These are phyloP conservation scores for Candida ovalis DNA, from an alignment of 805 yeast genomes.

Conservation along the genomic window DNA sequence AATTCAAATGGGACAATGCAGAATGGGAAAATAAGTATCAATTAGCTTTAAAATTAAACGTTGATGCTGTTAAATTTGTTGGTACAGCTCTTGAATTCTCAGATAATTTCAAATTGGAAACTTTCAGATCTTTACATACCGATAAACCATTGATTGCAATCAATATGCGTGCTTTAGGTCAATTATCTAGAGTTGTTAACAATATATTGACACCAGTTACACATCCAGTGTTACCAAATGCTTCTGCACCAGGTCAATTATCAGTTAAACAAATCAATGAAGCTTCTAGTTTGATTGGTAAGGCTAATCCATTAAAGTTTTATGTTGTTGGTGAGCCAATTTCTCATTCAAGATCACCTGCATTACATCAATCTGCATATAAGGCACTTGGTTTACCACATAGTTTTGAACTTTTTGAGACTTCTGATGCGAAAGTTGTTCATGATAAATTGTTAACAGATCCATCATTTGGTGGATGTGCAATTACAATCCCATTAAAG, in stretches of 20 bases:
- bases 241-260: conserved; percentile 81
- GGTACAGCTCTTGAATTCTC: conserved; percentile 62
- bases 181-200: conserved; percentile 75
- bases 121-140: conserved; percentile 56
- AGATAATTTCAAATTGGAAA: conserved; percentile 71
- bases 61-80: conserved; percentile 78
- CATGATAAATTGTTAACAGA: conserved; percentile 44
- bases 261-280: conserved; percentile 62
- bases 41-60: conserved; percentile 59
- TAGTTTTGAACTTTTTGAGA: conserved; percentile 61
- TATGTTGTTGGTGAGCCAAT: conserved; percentile 81
- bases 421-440: conserved; percentile 58
- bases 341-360: conserved; percentile 85
- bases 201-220: conserved; percentile 79
- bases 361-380: conserved; percentile 79
- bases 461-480: conserved; percentile 81
- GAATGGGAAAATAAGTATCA: conserved; percentile 75
- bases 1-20: conserved; percentile 57
- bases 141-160: conserved; percentile 72
- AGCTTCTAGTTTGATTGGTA: conserved; percentile 54
- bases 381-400: conserved; percentile 74
- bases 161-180: conserved; percentile 76
- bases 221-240: conserved; percentile 57
- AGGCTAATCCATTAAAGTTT: conserved; percentile 41
- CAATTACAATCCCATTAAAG: conserved; percentile 92